Base-by-base conservation (phyloP, 257 asterid genomes). In the Fraxinus pennsylvanica region DNA sequence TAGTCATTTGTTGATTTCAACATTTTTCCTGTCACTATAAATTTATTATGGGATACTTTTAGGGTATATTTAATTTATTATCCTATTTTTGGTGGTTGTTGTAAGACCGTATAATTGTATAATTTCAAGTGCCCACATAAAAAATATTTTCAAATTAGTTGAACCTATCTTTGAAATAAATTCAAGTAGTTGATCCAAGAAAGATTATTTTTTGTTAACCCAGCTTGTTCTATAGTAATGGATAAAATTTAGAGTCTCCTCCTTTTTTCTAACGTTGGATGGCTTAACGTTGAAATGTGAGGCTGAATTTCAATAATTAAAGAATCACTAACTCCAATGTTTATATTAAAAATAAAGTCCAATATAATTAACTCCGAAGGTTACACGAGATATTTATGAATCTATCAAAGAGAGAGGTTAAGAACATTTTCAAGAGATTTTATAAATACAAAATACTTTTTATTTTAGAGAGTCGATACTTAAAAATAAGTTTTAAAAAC, bases 131-230 rank as follows among this genome's bases (percentile, higher is more conserved):
- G 8, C 27, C 33, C 17, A 63, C 35, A 63, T 30, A 19, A 2
- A 45, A 45, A 63, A 8, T 21, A 8, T 15, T 59, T 59, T 21
- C 14, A 59, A 59, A 59, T 59, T 59, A 59, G 68, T 22, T 59
- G 68, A 59, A 59, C 68, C 68, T 59, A 21, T 59, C 68, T 32
- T 59, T 59, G 68, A 59, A 59, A 59, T 22, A n/a, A 59, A 6
- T 59, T 63, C 33, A 9, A 63, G 69, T 63, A 9, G 69, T 63
- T 63, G 69, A 63, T 25, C 69, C 2, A 25, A 63, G 33, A 63
- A 63, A 63, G 68, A 9, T 9, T 25, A 2, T 63, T 22, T 63
- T 63, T 63, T 45, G 65, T 54, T 54, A 19, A 17, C 12, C 66
- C 1, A n/a, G n/a, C n/a, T 6, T 5, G 63, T 19, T 27, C 65